phyloP scores from a whole-genome alignment of 2,329 filamentous ascomycete genomes.

The Sporothrix euskadiensis region DNA sequence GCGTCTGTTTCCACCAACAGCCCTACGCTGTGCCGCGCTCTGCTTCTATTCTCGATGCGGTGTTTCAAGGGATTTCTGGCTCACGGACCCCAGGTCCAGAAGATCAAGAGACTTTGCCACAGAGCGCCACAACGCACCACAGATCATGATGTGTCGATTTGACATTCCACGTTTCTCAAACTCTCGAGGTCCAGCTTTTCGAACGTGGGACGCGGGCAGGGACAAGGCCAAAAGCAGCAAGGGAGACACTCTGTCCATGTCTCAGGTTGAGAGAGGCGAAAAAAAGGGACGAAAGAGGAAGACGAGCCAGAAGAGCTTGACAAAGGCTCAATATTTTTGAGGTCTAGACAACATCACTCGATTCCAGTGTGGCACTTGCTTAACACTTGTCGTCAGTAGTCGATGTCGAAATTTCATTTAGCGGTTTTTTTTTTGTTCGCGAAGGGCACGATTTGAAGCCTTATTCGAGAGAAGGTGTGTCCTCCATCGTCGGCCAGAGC shows the following conservation, averaged over 20 bases:
- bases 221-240: slow-evolving; percentile 15
- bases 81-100: neutral
- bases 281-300: neutral
- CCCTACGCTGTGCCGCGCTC: neutral
- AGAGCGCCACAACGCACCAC: neutral
- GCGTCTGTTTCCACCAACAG: slow-evolving; percentile 6
- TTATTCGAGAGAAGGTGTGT: neutral
- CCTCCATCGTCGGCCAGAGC: slow-evolving; percentile 1
- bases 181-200: neutral
- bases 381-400: neutral
- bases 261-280: neutral
- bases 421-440: neutral
- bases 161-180: neutral
- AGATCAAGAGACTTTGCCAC: neutral
- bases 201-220: neutral
- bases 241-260: neutral
- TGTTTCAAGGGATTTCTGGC: slow-evolving; percentile 14
- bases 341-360: neutral
- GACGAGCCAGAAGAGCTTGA: neutral
- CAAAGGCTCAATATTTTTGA: neutral
- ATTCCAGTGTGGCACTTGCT: neutral
- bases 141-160: neutral
- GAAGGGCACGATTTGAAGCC: neutral
- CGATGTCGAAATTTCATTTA: neutral
- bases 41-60: slow-evolving; percentile 10